Evolutionary conservation across 768 basidiomycete genomes (phyloP).

Genomic region (Auricularia cornea): DNA sequence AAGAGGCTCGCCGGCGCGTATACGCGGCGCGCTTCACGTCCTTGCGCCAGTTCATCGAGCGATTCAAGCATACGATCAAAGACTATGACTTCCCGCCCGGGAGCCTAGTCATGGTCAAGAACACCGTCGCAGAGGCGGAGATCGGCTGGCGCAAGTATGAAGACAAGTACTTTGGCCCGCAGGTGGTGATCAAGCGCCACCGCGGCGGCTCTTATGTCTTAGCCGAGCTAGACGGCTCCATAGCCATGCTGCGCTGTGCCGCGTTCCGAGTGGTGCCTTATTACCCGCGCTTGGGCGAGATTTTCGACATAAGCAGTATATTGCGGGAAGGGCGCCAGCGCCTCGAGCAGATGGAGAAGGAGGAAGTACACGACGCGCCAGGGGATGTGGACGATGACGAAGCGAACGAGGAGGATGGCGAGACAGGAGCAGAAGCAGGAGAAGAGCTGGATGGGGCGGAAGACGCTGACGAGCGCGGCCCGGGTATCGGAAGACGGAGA

Average conservation of each 20-base stretch:
- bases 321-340: too few relatives aligned
- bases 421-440: too few relatives aligned
- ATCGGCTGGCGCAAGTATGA: not conserved
- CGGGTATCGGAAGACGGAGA: too few relatives aligned
- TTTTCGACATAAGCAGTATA: not conserved
- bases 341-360: too few relatives aligned
- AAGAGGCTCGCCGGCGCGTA: too few relatives aligned
- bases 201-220: slow-evolving; percentile 2
- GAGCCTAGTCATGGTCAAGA: not conserved
- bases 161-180: not conserved
- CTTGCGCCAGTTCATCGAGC: not conserved
- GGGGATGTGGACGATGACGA: too few relatives aligned
- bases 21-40: not conserved
- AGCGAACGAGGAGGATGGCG: too few relatives aligned
- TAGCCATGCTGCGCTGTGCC: not conserved
- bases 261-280: not conserved
- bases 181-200: slow-evolving; percentile 1
- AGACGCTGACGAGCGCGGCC: too few relatives aligned
- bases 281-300: not conserved
- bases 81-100: slow-evolving; percentile 1
- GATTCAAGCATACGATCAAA: not conserved
- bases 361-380: too few relatives aligned
- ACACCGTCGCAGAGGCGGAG: not conserved
- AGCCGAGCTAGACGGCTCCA: not conserved
- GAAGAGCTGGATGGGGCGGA: too few relatives aligned